These are phyloP conservation scores for Lasiosphaeria ovina DNA, from an alignment of 495 filamentous ascomycete genomes.

Conservation along the genomic window DNA sequence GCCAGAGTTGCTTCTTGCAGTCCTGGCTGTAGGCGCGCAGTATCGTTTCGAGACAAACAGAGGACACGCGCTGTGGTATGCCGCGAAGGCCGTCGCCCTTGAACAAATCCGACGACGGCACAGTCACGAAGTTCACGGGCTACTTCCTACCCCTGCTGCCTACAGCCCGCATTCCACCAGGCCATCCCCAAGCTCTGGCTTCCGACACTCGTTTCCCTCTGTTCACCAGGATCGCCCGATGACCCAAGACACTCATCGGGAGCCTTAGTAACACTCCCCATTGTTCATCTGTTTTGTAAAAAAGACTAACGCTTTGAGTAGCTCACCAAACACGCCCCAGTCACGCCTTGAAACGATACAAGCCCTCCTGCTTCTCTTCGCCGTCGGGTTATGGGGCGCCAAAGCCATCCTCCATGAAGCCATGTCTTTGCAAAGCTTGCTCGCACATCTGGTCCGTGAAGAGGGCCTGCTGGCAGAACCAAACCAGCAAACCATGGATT, in stretches of 20 bases:
- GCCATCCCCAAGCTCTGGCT: slow-evolving; percentile 49
- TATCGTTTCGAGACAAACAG: slow-evolving; percentile 68
- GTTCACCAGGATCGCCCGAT: slow-evolving; percentile 50
- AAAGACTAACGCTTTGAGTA: slow-evolving; percentile 27
- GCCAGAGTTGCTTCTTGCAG: slow-evolving; percentile 61
- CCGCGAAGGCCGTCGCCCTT: slow-evolving; percentile 53
- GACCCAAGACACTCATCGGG: slow-evolving; percentile 52
- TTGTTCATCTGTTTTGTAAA: neutral
- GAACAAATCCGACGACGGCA: slow-evolving; percentile 54
- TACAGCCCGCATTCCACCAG: slow-evolving; percentile 53
- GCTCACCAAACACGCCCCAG: slow-evolving; percentile 51
- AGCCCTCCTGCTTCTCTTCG: slow-evolving; percentile 54
- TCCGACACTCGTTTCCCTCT: slow-evolving; percentile 51
- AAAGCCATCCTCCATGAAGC: slow-evolving; percentile 58
- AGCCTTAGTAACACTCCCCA: slow-evolving; percentile 44
- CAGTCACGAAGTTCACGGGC: slow-evolving; percentile 49
- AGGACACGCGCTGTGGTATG: slow-evolving; percentile 69
- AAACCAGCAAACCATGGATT: slow-evolving; percentile 39
- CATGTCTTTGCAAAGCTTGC: slow-evolving; percentile 50
- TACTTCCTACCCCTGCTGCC: slow-evolving; percentile 47
- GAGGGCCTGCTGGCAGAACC: slow-evolving; percentile 47
- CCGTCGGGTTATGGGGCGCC: slow-evolving; percentile 56
- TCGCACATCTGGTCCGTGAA: slow-evolving; percentile 54
- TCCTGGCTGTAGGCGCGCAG: slow-evolving; percentile 63
- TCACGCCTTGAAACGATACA: slow-evolving; percentile 56